These are phyloP conservation scores for Schizothecium vesticola DNA, from an alignment of 495 filamentous ascomycete genomes.

Conservation along the genomic window DNA sequence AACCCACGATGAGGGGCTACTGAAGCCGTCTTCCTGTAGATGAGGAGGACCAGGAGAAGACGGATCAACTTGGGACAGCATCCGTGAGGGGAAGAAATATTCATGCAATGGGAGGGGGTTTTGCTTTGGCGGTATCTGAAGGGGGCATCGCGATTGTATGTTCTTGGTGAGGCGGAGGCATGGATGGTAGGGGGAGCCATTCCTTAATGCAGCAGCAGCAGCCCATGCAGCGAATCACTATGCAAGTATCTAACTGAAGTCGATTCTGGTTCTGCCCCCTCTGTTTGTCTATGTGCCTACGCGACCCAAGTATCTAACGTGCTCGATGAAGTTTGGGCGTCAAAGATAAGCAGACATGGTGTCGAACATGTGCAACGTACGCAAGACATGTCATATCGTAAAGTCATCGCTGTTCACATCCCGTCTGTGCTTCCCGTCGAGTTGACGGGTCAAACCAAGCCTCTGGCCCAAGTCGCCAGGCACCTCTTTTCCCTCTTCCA, in stretches of 20 bases:
- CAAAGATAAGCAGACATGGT: background rate
- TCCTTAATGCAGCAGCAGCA: background rate
- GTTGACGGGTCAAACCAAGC: background rate
- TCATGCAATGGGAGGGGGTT: background rate
- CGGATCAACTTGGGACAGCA: background rate
- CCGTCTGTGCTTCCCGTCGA: background rate
- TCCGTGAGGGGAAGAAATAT: background rate
- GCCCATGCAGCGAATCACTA: background rate
- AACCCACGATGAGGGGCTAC: background rate
- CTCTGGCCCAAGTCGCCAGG: background rate
- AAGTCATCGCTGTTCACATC: background rate
- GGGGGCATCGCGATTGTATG: background rate
- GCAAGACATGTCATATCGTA: background rate
- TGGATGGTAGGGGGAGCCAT: background rate
- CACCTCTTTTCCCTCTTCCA: background rate
- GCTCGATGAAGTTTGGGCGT: background rate
- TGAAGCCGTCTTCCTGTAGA: background rate
- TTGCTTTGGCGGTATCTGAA: background rate
- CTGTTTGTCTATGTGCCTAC: background rate
- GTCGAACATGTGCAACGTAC: background rate
- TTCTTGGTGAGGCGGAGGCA: background rate
- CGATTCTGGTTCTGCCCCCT: background rate
- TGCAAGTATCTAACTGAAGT: background rate
- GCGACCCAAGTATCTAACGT: background rate
- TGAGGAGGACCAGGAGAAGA: background rate